A percentile compares a stretch with the other conserved stretches of the same genome.
phyloP scores from a whole-genome alignment of 1,139 yeast genomes.

The Kurtzmaniella quercitrusa region DNA sequence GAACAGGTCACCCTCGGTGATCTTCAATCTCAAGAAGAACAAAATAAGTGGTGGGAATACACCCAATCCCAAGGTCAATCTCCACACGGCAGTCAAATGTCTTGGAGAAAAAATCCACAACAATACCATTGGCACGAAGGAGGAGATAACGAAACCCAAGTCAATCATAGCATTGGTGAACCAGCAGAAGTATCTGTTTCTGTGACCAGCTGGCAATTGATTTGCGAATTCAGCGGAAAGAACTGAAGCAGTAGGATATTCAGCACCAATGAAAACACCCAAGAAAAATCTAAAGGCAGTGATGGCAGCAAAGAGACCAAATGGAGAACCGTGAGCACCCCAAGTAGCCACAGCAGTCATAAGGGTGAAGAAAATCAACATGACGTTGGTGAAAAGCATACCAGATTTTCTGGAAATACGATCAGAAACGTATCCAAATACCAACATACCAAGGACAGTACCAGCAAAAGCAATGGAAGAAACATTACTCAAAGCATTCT shows the following conservation, averaged over 20 bases:
- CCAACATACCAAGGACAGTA: slow-evolving; percentile 68
- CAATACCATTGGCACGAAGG: slow-evolving; percentile 83
- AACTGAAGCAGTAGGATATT: slow-evolving; percentile 79
- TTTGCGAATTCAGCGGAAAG: slow-evolving; percentile 82
- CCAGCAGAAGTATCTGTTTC: slow-evolving; percentile 87
- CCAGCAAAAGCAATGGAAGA: slow-evolving; percentile 78
- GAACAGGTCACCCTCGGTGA: slow-evolving; percentile 63
- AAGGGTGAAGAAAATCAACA: slow-evolving; percentile 63
- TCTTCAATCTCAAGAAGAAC: slow-evolving; percentile 62
- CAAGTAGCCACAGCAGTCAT: slow-evolving; percentile 66
- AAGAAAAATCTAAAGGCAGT: slow-evolving; percentile 73
- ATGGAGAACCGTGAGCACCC: slow-evolving; percentile 55
- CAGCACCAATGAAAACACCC: slow-evolving; percentile 65
- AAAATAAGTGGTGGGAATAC: slow-evolving; percentile 73
- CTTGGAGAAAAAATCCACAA: slow-evolving; percentile 69
- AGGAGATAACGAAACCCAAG: slow-evolving; percentile 74
- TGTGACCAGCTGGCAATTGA: slow-evolving; percentile 67
- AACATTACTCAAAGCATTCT: slow-evolving; percentile 61
- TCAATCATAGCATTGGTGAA: slow-evolving; percentile 90
- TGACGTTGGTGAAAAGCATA: slow-evolving; percentile 61
- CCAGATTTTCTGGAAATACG: slow-evolving; percentile 64
- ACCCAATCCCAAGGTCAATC: slow-evolving; percentile 77
- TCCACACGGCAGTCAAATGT: slow-evolving; percentile 73
- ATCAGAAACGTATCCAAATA: slow-evolving; percentile 68
- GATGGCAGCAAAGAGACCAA: slow-evolving; percentile 66